Percentiles rank a stretch among this genome's conserved stretches.
Evolutionary conservation across 805 yeast genomes (phyloP).

Genomic region (Wickerhamomyces subpelliculosus): DNA sequence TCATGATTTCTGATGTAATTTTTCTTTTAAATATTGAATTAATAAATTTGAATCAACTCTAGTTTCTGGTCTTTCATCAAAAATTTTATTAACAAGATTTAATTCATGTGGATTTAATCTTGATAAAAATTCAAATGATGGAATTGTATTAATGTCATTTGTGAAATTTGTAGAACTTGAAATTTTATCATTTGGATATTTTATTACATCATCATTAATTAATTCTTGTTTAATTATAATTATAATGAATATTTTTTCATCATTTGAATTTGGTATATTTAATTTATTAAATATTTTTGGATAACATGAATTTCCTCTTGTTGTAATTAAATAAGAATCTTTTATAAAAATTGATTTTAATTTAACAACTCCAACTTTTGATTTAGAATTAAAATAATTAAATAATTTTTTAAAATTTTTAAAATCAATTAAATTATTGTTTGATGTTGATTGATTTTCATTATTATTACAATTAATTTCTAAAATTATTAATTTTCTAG

Average conservation of each 20-base stretch:
- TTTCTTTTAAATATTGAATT: slow-evolving; percentile 9
- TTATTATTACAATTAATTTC: slow-evolving; percentile 21
- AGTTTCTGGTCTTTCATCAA: slow-evolving; percentile 16
- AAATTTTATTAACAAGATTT: slow-evolving; percentile 15
- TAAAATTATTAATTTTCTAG: slow-evolving; percentile 49
- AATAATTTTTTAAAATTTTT: slow-evolving; percentile 16
- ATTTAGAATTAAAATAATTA: slow-evolving; percentile 28
- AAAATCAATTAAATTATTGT: no score
- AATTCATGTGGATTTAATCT: slow-evolving; percentile 11
- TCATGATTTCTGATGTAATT: background rate
- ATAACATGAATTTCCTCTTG: slow-evolving; percentile 6
- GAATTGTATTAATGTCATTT: no score
- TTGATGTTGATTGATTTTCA: no score
- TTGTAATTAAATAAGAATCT: slow-evolving; percentile 37
- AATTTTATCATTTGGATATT: background rate
- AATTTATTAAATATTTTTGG: slow-evolving; percentile 15
- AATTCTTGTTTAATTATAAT: slow-evolving; percentile 18
- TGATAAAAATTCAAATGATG: slow-evolving; percentile 13
- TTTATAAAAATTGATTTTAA: slow-evolving; percentile 34
- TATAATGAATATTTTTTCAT: slow-evolving; percentile 11
- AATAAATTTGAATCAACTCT: slow-evolving; percentile 14
- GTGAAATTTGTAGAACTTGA: background rate
- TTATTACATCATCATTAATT: background rate
- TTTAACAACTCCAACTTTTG: slow-evolving; percentile 41
- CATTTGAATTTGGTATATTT: background rate